Evolutionary conservation across 2,329 filamentous ascomycete genomes (phyloP).

Genomic region (Cercospora zeae-maydis): DNA sequence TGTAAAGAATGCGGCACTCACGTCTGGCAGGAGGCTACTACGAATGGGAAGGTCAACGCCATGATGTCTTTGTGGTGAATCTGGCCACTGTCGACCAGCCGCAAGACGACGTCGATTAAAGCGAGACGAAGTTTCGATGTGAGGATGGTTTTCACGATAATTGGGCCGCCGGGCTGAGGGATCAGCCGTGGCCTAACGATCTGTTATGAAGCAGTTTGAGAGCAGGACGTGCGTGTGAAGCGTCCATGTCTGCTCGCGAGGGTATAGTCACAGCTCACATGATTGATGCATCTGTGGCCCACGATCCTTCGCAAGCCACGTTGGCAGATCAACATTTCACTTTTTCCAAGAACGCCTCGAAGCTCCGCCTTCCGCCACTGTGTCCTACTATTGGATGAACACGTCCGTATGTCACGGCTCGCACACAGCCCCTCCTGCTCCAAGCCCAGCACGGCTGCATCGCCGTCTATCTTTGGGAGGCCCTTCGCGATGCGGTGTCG

Average conservation of each 20-base stretch:
- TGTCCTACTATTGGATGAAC: slow-evolving; percentile 2
- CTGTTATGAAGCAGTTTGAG: background rate
- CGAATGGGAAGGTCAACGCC: slow-evolving; percentile 6
- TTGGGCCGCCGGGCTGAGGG: background rate
- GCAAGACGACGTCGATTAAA: slow-evolving; percentile 18
- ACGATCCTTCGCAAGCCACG: background rate
- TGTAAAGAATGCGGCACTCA: slow-evolving; percentile 12
- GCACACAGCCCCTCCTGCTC: slow-evolving; percentile 3
- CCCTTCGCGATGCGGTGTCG: background rate
- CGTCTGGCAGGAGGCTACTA: slow-evolving; percentile 13
- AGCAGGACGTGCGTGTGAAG: background rate
- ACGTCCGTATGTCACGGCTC: background rate
- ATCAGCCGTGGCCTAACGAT: slow-evolving; percentile 7
- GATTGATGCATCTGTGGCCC: background rate
- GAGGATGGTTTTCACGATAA: slow-evolving; percentile 15
- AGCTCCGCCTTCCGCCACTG: slow-evolving; percentile 1
- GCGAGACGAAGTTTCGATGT: slow-evolving; percentile 17
- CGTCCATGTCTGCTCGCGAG: background rate
- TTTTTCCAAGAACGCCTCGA: slow-evolving; percentile 11
- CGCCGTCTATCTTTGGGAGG: background rate
- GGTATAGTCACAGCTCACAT: background rate
- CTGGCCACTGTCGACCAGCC: slow-evolving; percentile 21
- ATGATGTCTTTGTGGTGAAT: slow-evolving; percentile 16
- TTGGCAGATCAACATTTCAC: slow-evolving; percentile 6
- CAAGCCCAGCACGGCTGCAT: background rate